Evolutionary conservation across 2,329 filamentous ascomycete genomes (phyloP).

Genomic region (Graphium sp.): DNA sequence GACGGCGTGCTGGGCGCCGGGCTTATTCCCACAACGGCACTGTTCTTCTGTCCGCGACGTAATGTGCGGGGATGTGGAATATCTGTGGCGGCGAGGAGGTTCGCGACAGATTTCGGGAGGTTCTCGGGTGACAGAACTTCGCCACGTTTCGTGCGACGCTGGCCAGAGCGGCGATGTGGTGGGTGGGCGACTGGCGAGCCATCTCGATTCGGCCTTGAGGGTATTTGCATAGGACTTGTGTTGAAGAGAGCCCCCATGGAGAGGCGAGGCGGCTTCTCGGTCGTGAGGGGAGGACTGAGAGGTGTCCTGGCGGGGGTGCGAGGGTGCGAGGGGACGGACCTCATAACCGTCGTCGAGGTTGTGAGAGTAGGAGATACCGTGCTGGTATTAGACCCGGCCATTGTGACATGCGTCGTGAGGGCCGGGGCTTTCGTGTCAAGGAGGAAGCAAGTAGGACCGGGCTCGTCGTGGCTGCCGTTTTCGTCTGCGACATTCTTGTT

Average conservation of each 20-base stretch:
- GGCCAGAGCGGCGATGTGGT: conserved; percentile 19
- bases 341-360: neutral
- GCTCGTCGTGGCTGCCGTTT: no score
- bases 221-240: conserved; percentile 38
- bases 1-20: no score
- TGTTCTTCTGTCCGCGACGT: conserved; percentile 9
- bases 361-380: neutral
- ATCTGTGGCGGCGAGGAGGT: conserved; percentile 42
- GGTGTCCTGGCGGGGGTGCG: no score
- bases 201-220: conserved; percentile 21
- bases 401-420: no score
- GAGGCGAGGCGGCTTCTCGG: conserved; percentile 1
- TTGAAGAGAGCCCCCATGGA: no score
- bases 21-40: no score
- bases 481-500: no score
- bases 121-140: conserved; percentile 33
- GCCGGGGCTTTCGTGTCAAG: no score
- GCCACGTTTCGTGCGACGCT: conserved; percentile 17
- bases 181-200: conserved; percentile 12
- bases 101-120: conserved; percentile 41
- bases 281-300: no score
- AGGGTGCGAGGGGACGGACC: no score
- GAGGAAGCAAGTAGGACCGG: no score
- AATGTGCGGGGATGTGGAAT: conserved; percentile 32
- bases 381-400: conserved; percentile 3